These are phyloP conservation scores for Citrullus amarus DNA, from an alignment of 306 rosid genomes.

Conservation along the genomic window DNA sequence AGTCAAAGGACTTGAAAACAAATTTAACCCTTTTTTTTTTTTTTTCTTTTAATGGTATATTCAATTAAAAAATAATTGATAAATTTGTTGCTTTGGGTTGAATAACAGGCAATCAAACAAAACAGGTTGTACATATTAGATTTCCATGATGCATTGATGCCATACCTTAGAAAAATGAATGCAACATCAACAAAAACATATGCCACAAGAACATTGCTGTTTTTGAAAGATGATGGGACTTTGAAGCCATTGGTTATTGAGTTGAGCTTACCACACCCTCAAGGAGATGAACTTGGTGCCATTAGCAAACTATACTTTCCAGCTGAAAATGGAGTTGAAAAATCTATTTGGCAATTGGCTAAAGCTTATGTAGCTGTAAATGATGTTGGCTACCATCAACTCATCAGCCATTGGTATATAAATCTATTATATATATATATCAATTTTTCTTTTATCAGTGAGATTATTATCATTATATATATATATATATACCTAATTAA, in stretches of 20 bases:
- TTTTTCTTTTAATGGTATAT: neutral
- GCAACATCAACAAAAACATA: constrained; percentile 49
- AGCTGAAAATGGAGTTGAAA: constrained; percentile 41
- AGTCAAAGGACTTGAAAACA: neutral
- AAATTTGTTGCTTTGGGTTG: neutral
- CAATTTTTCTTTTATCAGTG: neutral
- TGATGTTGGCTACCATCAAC: constrained; percentile 66
- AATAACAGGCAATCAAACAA: constrained; percentile 42
- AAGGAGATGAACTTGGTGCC: constrained; percentile 44
- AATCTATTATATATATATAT: no score
- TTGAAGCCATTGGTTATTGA: constrained; percentile 72
- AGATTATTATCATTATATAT: no score
- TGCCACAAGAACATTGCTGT: constrained; percentile 59
- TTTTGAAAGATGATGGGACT: constrained; percentile 46
- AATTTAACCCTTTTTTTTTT: neutral
- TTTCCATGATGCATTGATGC: constrained; percentile 68
- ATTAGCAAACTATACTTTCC: constrained; percentile 46
- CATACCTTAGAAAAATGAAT: constrained; percentile 53
- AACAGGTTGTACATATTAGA: constrained; percentile 55
- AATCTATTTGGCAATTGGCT: constrained; percentile 60
- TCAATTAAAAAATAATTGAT: neutral
- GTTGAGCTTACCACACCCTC: constrained; percentile 59
- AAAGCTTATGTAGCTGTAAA: constrained; percentile 65
- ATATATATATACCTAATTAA: no score
- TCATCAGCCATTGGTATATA: constrained; percentile 63